Conservation (phyloP, 1,284 basidiomycete species). For the Ceratobasidium sp. region DNA sequence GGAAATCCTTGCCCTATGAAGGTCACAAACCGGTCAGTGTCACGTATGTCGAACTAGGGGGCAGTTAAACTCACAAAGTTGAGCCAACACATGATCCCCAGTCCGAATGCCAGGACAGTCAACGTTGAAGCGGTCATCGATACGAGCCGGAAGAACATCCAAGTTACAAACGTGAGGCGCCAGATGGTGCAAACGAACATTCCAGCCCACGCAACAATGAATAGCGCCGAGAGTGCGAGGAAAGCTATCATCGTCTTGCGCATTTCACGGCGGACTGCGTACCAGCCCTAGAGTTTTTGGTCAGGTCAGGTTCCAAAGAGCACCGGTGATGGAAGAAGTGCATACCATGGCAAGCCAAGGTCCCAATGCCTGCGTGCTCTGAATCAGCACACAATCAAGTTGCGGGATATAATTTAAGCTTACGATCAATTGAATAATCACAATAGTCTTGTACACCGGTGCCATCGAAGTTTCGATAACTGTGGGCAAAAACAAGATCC, state of each 20-base stretch:
- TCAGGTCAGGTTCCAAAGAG: constrained; percentile 46
- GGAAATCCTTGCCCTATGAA: constrained; percentile 67
- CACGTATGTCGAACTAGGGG: neutral
- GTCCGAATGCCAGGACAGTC: constrained; percentile 64
- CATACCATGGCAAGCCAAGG: constrained; percentile 73
- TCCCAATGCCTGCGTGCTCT: constrained; percentile 63
- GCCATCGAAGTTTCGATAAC: constrained; percentile 57
- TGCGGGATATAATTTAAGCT: constrained; percentile 51
- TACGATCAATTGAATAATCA: constrained; percentile 69
- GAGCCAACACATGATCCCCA: constrained; percentile 72
- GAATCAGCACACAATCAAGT: neutral
- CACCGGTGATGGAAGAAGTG: constrained; percentile 33
- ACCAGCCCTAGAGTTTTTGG: constrained; percentile 68
- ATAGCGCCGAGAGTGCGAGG: constrained; percentile 66
- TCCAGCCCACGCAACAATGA: constrained; percentile 70
- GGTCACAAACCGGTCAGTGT: neutral
- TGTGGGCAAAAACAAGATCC: neutral
- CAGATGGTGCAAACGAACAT: constrained; percentile 72
- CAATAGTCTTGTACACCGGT: constrained; percentile 65
- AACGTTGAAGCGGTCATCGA: constrained; percentile 68
- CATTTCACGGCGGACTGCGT: constrained; percentile 73
- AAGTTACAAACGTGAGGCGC: constrained; percentile 77
- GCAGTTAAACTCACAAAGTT: constrained; percentile 62
- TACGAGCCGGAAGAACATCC: constrained; percentile 75
- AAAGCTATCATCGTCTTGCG: constrained; percentile 70